Base-by-base conservation (phyloP, 306 rosid genomes). In the Cucurbita argyrosperma region DNA sequence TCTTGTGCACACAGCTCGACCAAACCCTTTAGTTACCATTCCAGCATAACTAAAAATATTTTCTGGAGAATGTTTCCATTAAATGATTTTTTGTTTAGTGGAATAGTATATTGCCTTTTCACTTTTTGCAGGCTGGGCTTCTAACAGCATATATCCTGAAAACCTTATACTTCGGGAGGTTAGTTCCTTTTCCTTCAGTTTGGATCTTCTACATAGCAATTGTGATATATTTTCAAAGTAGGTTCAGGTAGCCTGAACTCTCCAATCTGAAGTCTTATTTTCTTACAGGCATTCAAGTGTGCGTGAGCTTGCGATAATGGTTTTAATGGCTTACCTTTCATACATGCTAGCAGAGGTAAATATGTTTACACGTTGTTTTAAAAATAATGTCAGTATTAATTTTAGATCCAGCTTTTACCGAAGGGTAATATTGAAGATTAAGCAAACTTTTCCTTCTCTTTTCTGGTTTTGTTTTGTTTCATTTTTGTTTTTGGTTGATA, bases 321-420 rank as follows among this genome's bases (percentile, higher is more conserved):
- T 93, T 65, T 80, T 93, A 79, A 89, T 88, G 97, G 92, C 98
- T n/a, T 90, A 93, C 77, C 84, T 93, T 26, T 93, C 97, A 76
- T 93, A 90, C 85, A 86, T 82, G 96, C 82, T 90, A 82, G 84
- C 98, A 55, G 98, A 93, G 98, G 98, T 93, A 78, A 74, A 39
- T 74, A 64, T n/a, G 40, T 53, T 58, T 21, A 35, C 52, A 45
- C 11, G 42, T 64, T 37, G 26, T 72, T 40, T 1, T 9, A 10
- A 5, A 2, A 26, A 11, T 3, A 6, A 39, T 37, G 18, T 8
- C 43, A 39, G n/a, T 62, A 35, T 47, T 42, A 15, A 64, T 64
- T 64, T 18, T 63, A 63, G 49, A 37, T 63, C 69, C 66, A 60
- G 43, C 19, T 60, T 57, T 57, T 23, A 35, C 66, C 14, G 45